These are phyloP conservation scores for Aspergillus terreus DNA, from an alignment of 2,329 filamentous ascomycete species.

Conservation along the genomic window DNA sequence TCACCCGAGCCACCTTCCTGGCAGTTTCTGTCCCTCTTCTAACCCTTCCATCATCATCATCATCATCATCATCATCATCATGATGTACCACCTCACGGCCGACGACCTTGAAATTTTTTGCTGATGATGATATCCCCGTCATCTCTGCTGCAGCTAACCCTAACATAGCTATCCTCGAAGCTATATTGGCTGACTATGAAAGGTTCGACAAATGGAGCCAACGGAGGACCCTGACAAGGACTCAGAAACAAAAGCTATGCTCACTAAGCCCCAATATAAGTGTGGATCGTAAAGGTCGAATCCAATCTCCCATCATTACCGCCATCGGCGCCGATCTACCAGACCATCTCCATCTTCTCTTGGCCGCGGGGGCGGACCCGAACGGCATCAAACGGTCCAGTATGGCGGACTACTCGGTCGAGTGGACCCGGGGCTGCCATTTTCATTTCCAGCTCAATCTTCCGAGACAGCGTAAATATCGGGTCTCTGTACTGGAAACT, in stretches of 20 bases:
- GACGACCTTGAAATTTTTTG: too few relatives aligned
- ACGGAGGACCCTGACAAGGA: neutral
- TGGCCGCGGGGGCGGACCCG: slow-evolving; percentile 8
- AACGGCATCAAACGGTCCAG: neutral
- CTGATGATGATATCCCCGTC: neutral
- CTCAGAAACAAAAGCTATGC: neutral
- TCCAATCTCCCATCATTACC: slow-evolving; percentile 7
- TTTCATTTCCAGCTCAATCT: neutral
- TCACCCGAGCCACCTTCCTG: too few relatives aligned
- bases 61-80: too few relatives aligned
- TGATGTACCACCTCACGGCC: too few relatives aligned
- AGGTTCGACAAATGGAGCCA: neutral
- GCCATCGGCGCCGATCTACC: slow-evolving; percentile 5
- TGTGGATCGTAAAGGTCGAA: neutral
- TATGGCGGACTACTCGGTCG: slow-evolving; percentile 6
- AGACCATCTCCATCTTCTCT: slow-evolving; percentile 4
- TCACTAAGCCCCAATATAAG: neutral
- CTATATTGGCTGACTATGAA: neutral
- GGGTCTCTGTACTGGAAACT: slow-evolving; percentile 2
- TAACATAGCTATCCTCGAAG: neutral
- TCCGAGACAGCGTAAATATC: neutral
- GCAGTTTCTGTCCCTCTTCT: too few relatives aligned
- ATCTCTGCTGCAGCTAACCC: neutral
- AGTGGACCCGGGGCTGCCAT: slow-evolving; percentile 7
- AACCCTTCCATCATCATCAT: too few relatives aligned